Evolutionary conservation across 805 yeast species (phyloP), one percentile per base, ranked within the genome.

Genomic region (Lachancea cidri): DNA sequence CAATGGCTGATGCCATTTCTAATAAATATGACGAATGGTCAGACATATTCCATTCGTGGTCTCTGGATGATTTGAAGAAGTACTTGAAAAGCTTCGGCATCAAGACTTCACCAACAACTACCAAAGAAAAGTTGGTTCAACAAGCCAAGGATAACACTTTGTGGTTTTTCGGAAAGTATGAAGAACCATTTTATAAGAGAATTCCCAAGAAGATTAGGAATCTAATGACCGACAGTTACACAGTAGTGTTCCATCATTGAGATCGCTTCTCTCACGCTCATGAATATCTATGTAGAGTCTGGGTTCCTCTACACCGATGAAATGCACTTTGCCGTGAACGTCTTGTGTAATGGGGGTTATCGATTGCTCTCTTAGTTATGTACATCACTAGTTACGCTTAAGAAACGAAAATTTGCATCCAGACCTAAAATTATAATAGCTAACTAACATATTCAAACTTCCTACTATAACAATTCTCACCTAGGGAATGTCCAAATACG

Each of bases 401-500:
- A 7, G 27, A 22, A 11, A 22, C 27, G 27, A 22, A 22, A 22
- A 22, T 22, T 22, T 22, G 27, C 27, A 22, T 22, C 11, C 11
- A 7, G 27, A 7, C 11, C 11, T 7, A 22, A 22, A 22, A 22
- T n/a, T n/a, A n/a, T n/a, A n/a, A n/a, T n/a, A n/a, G n/a, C n/a
- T n/a, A n/a, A n/a, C n/a, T n/a, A n/a, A n/a, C n/a, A n/a, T n/a
- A n/a, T n/a, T n/a, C n/a, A n/a, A n/a, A n/a, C n/a, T n/a, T n/a
- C n/a, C n/a, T n/a, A n/a, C n/a, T n/a, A n/a, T n/a, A n/a, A n/a
- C n/a, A n/a, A 24, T 24, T 9, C 13, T 24, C 29, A 9, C 29
- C 11, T 20, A 36, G 8, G 43, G 24, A 22, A 73, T 73, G 77
- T 63, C 77, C 17, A 65, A 62, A 53, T 75, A 76, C 57, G 85